These are phyloP conservation scores for Penicillium dipodomyicola DNA, from an alignment of 495 filamentous ascomycete genomes.

Conservation along the genomic window DNA sequence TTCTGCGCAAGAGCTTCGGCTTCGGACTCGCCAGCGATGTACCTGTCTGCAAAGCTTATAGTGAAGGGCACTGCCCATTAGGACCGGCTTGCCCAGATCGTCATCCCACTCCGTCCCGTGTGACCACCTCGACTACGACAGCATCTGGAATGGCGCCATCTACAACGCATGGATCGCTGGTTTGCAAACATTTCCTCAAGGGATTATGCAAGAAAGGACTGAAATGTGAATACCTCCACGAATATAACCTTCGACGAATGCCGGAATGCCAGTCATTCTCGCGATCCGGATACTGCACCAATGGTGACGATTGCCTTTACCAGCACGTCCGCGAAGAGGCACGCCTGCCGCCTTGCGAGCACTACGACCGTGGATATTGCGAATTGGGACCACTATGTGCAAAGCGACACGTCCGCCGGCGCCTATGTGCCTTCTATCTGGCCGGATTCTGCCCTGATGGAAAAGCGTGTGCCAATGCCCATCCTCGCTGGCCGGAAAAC, in stretches of 20 bases:
- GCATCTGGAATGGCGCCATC: slow-evolving; percentile 52
- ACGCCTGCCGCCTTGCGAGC: slow-evolving; percentile 80
- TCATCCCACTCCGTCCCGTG: slow-evolving; percentile 50
- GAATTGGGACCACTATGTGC: slow-evolving; percentile 82
- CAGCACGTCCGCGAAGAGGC: slow-evolving; percentile 85
- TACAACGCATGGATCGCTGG: slow-evolving; percentile 60
- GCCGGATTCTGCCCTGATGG: slow-evolving; percentile 95
- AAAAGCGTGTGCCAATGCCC: slow-evolving; percentile 71
- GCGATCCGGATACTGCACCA: slow-evolving; percentile 86
- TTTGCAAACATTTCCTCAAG: slow-evolving; percentile 98
- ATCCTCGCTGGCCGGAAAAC: slow-evolving; percentile 71
- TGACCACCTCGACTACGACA: slow-evolving; percentile 51
- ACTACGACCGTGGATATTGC: slow-evolving; percentile 96
- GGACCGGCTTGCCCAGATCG: slow-evolving; percentile 72
- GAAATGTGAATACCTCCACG: slow-evolving; percentile 93
- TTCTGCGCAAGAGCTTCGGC: slow-evolving; percentile 70
- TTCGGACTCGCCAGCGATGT: slow-evolving; percentile 73
- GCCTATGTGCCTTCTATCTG: slow-evolving; percentile 79
- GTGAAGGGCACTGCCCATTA: slow-evolving; percentile 74
- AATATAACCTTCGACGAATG: slow-evolving; percentile 97
- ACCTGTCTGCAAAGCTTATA: slow-evolving; percentile 77
- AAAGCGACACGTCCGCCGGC: slow-evolving; percentile 76
- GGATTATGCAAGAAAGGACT: slow-evolving; percentile 97
- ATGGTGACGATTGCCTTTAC: slow-evolving; percentile 95
- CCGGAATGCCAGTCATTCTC: slow-evolving; percentile 93